Percentiles rank a stretch among this genome's conserved stretches.
Conservation (phyloP, 371 early-diverging fungal species). For the Mucor mucedo region DNA sequence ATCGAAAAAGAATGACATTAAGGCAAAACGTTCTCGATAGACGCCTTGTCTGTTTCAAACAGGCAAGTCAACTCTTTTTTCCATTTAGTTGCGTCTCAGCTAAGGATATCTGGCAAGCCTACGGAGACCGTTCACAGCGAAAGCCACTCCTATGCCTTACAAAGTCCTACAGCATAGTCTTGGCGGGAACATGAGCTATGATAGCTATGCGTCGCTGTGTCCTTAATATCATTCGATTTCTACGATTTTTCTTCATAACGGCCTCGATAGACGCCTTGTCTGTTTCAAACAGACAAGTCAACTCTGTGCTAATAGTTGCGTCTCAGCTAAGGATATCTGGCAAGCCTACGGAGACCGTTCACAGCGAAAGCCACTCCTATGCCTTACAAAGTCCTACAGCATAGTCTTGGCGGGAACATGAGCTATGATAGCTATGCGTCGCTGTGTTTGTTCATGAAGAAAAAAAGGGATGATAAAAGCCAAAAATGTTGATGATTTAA, state of each 20-base stretch:
- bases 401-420: not conserved
- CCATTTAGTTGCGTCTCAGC: not conserved
- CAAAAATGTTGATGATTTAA: too few relatives aligned
- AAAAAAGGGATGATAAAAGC: not conserved
- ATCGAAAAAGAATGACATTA: slow-evolving; percentile 1
- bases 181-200: not conserved
- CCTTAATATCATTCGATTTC: too few relatives aligned
- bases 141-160: not conserved
- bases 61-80: not conserved
- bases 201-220: slow-evolving; percentile 3
- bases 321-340: slow-evolving; percentile 1
- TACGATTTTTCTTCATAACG: too few relatives aligned
- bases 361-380: not conserved
- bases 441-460: not conserved
- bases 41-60: not conserved
- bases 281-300: not conserved
- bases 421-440: slow-evolving; percentile 3
- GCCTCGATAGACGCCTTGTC: slow-evolving; percentile 1
- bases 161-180: not conserved
- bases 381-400: not conserved
- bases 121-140: not conserved
- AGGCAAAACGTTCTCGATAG: slow-evolving; percentile 1
- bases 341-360: slow-evolving; percentile 1
- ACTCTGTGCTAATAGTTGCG: not conserved
- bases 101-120: slow-evolving; percentile 3